Conservation (phyloP, 306 rosid genomes). For the Quercus glauca region DNA sequence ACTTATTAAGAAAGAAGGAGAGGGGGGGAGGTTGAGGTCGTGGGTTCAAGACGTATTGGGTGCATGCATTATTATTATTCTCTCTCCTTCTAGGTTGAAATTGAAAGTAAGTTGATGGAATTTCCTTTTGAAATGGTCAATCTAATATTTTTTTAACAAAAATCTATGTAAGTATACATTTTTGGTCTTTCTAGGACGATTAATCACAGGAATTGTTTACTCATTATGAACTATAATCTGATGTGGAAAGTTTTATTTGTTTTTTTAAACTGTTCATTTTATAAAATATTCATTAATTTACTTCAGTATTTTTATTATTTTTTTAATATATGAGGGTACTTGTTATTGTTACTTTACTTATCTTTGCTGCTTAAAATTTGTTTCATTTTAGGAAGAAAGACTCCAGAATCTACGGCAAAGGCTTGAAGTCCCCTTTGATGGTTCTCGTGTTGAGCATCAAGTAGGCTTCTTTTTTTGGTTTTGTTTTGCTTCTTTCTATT, state of each 20-base stretch:
- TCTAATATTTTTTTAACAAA: background rate
- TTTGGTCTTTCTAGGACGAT: background rate
- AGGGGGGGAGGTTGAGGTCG: background rate
- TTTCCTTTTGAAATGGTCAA: background rate
- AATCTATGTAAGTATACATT: background rate
- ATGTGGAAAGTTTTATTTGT: background rate
- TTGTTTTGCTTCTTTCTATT: background rate
- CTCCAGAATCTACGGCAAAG: conserved; percentile 54
- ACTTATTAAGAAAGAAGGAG: no score
- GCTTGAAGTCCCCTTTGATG: conserved; percentile 84
- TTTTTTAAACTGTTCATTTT: background rate
- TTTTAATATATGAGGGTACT: conserved; percentile 6
- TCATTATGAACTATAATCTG: no score
- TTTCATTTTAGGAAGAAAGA: conserved; percentile 65
- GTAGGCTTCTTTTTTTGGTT: conserved; percentile 37
- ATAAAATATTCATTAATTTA: background rate
- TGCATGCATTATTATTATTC: no score
- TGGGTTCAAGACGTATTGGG: no score
- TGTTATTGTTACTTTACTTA: conserved; percentile 1
- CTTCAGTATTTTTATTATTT: background rate
- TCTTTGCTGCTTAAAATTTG: background rate
- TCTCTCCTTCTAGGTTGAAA: background rate
- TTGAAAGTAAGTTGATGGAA: background rate
- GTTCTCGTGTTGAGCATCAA: conserved; percentile 79
- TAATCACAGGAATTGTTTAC: background rate